Conservation (phyloP, 306 rosid species). For the Elaeagnus macrophylla region DNA sequence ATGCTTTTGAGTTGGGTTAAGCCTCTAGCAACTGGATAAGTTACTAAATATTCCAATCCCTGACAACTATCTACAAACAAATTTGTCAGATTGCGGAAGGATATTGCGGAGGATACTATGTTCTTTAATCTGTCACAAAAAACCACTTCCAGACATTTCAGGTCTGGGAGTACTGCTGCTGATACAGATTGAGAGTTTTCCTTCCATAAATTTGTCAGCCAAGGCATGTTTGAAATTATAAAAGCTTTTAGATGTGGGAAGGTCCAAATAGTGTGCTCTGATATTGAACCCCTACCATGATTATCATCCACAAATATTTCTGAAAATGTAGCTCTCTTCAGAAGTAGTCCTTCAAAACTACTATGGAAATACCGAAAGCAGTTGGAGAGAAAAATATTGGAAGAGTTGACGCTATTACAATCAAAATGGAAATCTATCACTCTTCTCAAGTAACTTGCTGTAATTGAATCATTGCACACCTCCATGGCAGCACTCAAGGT, state of each 20-base stretch:
- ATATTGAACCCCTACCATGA: no score
- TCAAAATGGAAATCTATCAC: no score
- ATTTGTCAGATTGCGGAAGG: not conserved
- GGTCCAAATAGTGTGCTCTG: no score
- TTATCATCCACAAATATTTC: not conserved
- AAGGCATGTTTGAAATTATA: rapidly evolving
- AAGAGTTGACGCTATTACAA: not conserved
- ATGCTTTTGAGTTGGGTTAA: not conserved
- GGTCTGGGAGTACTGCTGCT: not conserved
- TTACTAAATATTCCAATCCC: not conserved
- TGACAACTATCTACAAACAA: not conserved
- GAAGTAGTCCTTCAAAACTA: not conserved
- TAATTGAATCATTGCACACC: not conserved
- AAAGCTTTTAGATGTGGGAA: not conserved
- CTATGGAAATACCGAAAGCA: no score
- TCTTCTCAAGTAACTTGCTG: not conserved
- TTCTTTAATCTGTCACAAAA: not conserved
- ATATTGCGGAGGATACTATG: not conserved
- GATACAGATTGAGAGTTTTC: not conserved
- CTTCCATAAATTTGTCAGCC: not conserved
- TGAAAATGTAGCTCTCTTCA: no score
- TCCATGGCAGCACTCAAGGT: not conserved
- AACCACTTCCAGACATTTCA: rapidly evolving
- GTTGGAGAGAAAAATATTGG: not conserved
- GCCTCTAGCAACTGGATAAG: not conserved